Evolutionary conservation across 2,329 filamentous ascomycete genomes (phyloP), one percentile per base, ranked within the genome.

Genomic region (Dactylonectria estremocensis): DNA sequence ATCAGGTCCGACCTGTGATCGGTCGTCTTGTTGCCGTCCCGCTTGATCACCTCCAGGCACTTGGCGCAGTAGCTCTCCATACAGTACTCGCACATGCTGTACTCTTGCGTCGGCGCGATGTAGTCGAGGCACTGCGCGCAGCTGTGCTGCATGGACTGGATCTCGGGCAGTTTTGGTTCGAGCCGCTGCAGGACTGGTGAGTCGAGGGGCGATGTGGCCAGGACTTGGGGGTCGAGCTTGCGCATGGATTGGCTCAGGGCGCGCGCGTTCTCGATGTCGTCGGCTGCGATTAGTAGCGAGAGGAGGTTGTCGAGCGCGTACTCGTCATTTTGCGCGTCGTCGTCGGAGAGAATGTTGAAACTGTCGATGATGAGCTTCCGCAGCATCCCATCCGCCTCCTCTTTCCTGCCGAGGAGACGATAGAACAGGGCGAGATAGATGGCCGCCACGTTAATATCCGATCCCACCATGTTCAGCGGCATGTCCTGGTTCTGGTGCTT

Each of bases 281-380:
- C 75, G 7, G 80, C 78, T 0, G 82, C 82, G 46, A 83, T 77
- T 57, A 84, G 77, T 2, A 80, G 78, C 1, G 78, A 78, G 1
- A 82, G 76, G 13, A 84, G 77, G 57, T 84, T 84, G 61, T 83
- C 81, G 2, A 84, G 74, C 5, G 81, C 82, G 37, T 80, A 83
- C 35, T 80, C 78, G 65, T 84, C 82, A 52, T 84, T 84, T 16
- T 79, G 76, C 2, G 80, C 80, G 64, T 84, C 82, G 9, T 81
- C 78, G 35, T 84, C 82, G 0, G 80, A 79, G 1, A 84, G 68
- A 5, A 83, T 80, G 2, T 77, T 77, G 13, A 83, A 74, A 46
- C 79, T 82, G 24, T 83, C 81, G 14, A 77, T 70, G 14, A 84
- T 77, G 22, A 83, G 76, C 1, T 66, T 74, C 1, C 73, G 66